phyloP scores from a whole-genome alignment of 331 rosid genomes.

The Telfairia occidentalis region DNA sequence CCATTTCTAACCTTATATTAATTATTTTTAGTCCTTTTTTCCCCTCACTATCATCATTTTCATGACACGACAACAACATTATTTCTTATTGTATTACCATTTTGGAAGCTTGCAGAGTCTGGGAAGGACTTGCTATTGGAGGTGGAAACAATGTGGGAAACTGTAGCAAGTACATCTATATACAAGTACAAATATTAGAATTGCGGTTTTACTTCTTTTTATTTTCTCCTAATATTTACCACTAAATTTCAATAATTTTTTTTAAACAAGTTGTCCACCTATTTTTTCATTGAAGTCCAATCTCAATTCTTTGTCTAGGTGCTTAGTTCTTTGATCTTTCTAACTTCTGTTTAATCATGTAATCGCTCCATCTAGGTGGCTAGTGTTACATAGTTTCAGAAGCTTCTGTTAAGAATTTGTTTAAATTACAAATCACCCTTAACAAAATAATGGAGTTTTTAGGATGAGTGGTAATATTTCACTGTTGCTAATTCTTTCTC shows the following conservation, averaged over 20 bases:
- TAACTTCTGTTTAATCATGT: neutral
- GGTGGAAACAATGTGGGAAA: slow-evolving; percentile 73
- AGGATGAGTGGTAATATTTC: neutral
- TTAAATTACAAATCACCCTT: neutral
- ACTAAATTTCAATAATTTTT: neutral
- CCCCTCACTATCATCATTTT: neutral
- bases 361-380: neutral
- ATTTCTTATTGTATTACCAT: slow-evolving; percentile 9
- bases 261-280: neutral
- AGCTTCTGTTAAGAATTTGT: neutral
- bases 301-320: neutral
- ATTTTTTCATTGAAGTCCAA: neutral
- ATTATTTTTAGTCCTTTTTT: neutral
- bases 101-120: slow-evolving; percentile 43
- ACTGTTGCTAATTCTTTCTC: neutral
- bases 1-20: neutral
- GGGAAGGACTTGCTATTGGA: slow-evolving; percentile 96
- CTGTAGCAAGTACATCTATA: slow-evolving; percentile 61
- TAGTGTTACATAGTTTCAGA: neutral
- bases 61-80: neutral
- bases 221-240: slow-evolving; percentile 1
- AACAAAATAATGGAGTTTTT: neutral
- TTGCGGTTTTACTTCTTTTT: neutral
- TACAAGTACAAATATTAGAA: neutral
- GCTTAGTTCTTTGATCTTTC: neutral